Evolutionary conservation across 2,329 filamentous ascomycete species (phyloP), one percentile per base, ranked within the genome.

Genomic region (Truncatella angustata): DNA sequence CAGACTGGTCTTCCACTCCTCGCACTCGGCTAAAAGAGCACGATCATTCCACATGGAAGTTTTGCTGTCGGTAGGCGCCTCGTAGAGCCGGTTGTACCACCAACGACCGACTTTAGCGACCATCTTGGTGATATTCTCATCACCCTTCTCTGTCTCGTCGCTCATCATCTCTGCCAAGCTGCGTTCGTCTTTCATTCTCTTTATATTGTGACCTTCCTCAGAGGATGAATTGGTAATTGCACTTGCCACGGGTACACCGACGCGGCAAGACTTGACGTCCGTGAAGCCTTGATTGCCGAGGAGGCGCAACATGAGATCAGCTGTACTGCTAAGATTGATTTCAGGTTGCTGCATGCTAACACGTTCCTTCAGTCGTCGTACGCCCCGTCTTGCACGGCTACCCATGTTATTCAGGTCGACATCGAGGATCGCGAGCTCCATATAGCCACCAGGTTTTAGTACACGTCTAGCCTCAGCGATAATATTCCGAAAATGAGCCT

Each of bases 1-100:
- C 69, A 97, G 86, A 56, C 88, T 95, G 1, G 92, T 95, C 12
- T 88, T 86, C 66, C 88, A 86, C 67, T 88, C 86, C 70, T 95
- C 89, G 63, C 92, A 97, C 72, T 99, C 94, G 14, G 82, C 76
- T 43, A 97, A 74, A 24, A 97, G 72, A 9, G 79, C 79, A 51
- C 79, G 82, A 65, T 97, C 88, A 43, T 78, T 80, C 87, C 92
- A 97, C 59, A 97, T 89, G 66, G 88, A 82, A 42, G 75, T 73
- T 44, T 74, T 72, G 46, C 76, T 78, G 70, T 54, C 81, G 69
- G 7, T 85, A 76, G 4, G 81, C 78, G 52, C 80, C 70, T 97
- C 93, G 67, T 97, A 97, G 74, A 93, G 97, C 49, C 88, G 84
- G 9, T 85, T 89, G 70, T 96, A 97, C 94, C 94, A 99, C 91